phyloP scores from a whole-genome alignment of 139 green algal species.

The Picochlorum sp. region DNA sequence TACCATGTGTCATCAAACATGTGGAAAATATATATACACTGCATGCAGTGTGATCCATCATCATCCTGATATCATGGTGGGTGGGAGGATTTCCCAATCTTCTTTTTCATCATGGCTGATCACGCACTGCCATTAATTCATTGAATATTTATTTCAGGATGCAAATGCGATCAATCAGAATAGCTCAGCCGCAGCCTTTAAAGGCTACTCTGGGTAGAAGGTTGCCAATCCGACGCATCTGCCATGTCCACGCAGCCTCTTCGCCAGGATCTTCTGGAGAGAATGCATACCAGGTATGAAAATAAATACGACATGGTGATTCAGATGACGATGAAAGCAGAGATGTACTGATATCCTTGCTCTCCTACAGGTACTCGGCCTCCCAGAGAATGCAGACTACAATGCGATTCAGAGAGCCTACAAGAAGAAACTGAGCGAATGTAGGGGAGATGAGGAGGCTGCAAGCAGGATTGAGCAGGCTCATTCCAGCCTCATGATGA shows the following conservation, averaged over 20 bases:
- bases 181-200: slow-evolving; percentile 2
- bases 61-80: too few species aligned
- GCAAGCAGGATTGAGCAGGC: slow-evolving; percentile 37
- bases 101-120: too few species aligned
- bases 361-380: slow-evolving; percentile 39
- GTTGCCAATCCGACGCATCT: neutral
- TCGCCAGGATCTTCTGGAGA: slow-evolving; percentile 8
- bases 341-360: neutral
- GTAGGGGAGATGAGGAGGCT: slow-evolving; percentile 25
- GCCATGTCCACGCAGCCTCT: neutral
- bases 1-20: too few species aligned
- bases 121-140: too few species aligned
- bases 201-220: neutral
- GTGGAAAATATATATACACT: too few species aligned
- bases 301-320: neutral
- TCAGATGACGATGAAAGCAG: slow-evolving; percentile 4
- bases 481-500: slow-evolving; percentile 52
- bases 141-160: neutral
- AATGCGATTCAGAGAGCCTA: slow-evolving; percentile 39
- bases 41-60: too few species aligned
- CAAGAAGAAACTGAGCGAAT: slow-evolving; percentile 28
- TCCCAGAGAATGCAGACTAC: slow-evolving; percentile 29
- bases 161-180: slow-evolving; percentile 6
- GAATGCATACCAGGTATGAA: slow-evolving; percentile 25
- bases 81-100: too few species aligned